Evolutionary conservation across 805 yeast species (phyloP).

Genomic region (Candida koratica): DNA sequence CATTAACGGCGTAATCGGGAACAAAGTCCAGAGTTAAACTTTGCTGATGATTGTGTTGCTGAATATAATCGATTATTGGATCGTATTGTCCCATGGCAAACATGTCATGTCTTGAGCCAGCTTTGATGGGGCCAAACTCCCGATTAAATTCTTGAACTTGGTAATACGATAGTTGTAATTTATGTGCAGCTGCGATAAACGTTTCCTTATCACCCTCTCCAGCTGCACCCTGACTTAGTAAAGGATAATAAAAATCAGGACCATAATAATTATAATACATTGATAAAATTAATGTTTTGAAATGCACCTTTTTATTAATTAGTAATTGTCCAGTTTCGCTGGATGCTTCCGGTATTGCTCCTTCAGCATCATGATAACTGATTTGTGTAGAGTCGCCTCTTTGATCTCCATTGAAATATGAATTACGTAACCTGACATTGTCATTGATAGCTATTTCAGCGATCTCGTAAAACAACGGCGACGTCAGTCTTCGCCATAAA

Average conservation of each 20-base stretch:
- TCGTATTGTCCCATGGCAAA: constrained; percentile 39
- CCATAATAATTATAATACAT: constrained; percentile 39
- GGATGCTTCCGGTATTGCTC: constrained; percentile 46
- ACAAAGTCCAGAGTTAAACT: constrained; percentile 10
- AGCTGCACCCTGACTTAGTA: constrained; percentile 39
- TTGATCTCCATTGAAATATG: constrained; percentile 25
- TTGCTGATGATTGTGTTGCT: constrained; percentile 13
- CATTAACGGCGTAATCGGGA: constrained; percentile 21
- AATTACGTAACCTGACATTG: constrained; percentile 21
- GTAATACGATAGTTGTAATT: constrained; percentile 32
- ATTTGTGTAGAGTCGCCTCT: constrained; percentile 22
- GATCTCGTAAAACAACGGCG: constrained; percentile 34
- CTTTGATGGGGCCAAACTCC: constrained; percentile 33
- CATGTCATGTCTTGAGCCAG: constrained; percentile 23
- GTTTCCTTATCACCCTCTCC: constrained; percentile 45
- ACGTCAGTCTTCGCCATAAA: constrained; percentile 39
- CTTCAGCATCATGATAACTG: constrained; percentile 53
- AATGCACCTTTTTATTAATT: constrained; percentile 31
- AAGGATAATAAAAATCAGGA: constrained; percentile 34
- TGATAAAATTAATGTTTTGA: constrained; percentile 29
- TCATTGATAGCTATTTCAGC: constrained; percentile 26
- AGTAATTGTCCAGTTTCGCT: constrained; percentile 39
- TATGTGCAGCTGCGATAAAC: constrained; percentile 40
- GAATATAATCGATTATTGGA: constrained; percentile 27
- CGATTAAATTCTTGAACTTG: constrained; percentile 35